phyloP scores from a whole-genome alignment of 192 early-diverging fungal species.

The Dimargaris cristalligena region DNA sequence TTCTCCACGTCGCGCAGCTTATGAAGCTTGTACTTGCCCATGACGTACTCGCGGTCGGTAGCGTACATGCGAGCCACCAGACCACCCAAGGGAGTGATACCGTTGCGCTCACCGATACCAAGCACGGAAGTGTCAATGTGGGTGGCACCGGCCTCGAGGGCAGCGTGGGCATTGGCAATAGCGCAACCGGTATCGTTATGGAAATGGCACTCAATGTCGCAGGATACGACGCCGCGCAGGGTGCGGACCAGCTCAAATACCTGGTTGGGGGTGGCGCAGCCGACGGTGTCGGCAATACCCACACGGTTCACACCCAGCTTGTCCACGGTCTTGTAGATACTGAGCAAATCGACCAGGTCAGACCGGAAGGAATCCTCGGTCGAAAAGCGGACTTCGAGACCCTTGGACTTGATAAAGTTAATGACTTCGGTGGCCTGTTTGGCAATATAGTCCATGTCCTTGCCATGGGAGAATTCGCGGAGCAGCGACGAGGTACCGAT shows the following conservation, averaged over 20 bases:
- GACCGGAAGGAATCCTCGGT: slow-evolving; percentile 96
- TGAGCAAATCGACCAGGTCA: slow-evolving; percentile 92
- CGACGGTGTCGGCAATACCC: slow-evolving; percentile 97
- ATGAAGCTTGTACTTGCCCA: slow-evolving; percentile 83
- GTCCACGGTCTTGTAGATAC: slow-evolving; percentile 90
- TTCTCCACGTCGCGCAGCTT: slow-evolving; percentile 92
- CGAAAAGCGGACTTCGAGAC: slow-evolving; percentile 93
- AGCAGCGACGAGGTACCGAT: slow-evolving; percentile 94
- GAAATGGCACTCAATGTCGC: slow-evolving; percentile 99
- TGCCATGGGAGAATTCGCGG: slow-evolving; percentile 97
- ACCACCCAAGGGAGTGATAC: slow-evolving; percentile 90
- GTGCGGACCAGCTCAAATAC: slow-evolving; percentile 96
- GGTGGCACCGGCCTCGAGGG: slow-evolving; percentile 91
- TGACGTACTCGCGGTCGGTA: slow-evolving; percentile 79
- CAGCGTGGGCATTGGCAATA: slow-evolving; percentile 94
- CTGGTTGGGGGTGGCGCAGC: slow-evolving; percentile 94
- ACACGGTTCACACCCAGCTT: slow-evolving; percentile 97
- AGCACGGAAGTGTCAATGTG: slow-evolving; percentile 97
- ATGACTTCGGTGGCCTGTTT: slow-evolving; percentile 93
- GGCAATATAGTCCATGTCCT: slow-evolving; percentile 97
- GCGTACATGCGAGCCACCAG: slow-evolving; percentile 92
- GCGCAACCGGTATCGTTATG: slow-evolving; percentile 99
- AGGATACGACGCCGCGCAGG: slow-evolving; percentile 81
- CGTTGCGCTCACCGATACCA: slow-evolving; percentile 98
- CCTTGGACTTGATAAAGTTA: slow-evolving; percentile 86